Evolutionary conservation across 2,329 filamentous ascomycete genomes (phyloP), one percentile per base, ranked within the genome.

Genomic region (Colletotrichum lupini): DNA sequence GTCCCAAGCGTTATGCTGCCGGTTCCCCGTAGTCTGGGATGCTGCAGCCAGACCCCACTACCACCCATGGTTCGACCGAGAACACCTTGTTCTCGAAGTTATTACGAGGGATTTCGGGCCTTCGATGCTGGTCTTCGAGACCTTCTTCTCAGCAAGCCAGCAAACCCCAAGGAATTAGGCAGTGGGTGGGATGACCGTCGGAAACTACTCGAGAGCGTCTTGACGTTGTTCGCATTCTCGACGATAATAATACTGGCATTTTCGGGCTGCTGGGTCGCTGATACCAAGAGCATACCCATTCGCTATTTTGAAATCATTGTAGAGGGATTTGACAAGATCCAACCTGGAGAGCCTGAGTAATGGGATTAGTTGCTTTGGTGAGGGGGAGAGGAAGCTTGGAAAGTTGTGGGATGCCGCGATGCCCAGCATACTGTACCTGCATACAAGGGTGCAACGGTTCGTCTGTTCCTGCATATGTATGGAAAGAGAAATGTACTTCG

Each of bases 401-500:
- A 32, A 73, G 52, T 46, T 62, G 64, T 56, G 70, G 61, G 42
- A 56, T 56, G 46, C 64, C 59, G 37, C 37, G 37, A 42, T 42
- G 37, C 16, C 37, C 37, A 42, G 37, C 35, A 14, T 30, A 22
- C 28, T 42, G 73, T 75, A 74, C 73, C 73, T 75, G 73, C 71
- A 75, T 74, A 32, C 46, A 67, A 57, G 42, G 42, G 61, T 74
- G 63, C 68, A 70, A 42, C 61, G 37, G 56, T 61, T 73, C 37
- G 57, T 67, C 46, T 56, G 73, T 75, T 75, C 73, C 73, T 75
- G 73, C 73, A 74, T 73, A 58, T 58, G 35, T 68, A 35, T 46
- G 49, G 60, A 63, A 42, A n/a, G 32, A 32, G 28, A n/a, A 32
- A 30, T 16, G 37, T 69, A 72, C 59, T 32, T 61, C 14, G 28